Evolutionary conservation across 345 rosid species (phyloP).

Genomic region (Schrenkiella parvula): DNA sequence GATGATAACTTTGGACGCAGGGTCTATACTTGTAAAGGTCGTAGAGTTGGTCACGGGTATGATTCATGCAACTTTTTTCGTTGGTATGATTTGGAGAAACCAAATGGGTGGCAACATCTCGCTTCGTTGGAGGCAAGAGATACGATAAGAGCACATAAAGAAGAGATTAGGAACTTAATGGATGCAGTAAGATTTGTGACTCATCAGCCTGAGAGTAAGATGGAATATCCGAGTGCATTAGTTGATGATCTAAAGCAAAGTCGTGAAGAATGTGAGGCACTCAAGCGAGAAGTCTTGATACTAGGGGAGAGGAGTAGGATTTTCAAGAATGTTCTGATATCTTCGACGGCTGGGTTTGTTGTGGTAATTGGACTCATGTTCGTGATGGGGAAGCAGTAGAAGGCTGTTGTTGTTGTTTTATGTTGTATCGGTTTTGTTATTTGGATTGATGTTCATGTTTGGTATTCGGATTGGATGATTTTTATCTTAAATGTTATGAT

Average conservation of each 20-base stretch:
- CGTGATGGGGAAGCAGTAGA: neutral
- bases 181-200: neutral
- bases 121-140: neutral
- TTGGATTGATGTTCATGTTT: neutral
- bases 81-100: too few relatives aligned
- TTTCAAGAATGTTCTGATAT: neutral
- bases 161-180: neutral
- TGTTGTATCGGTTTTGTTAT: too few relatives aligned
- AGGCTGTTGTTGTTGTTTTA: too few relatives aligned
- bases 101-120: neutral
- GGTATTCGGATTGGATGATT: too few relatives aligned
- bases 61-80: too few relatives aligned
- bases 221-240: neutral
- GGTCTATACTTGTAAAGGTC: too few relatives aligned
- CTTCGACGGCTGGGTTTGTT: neutral
- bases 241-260: neutral
- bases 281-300: neutral
- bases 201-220: neutral
- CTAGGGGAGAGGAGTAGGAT: neutral
- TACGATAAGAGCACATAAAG: neutral
- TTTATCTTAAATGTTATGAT: too few relatives aligned
- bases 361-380: neutral
- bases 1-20: too few relatives aligned
- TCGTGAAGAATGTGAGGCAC: too few relatives aligned
- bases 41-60: too few relatives aligned